These are phyloP conservation scores for Trametes meyenii DNA, from an alignment of 768 basidiomycete genomes.

Conservation along the genomic window DNA sequence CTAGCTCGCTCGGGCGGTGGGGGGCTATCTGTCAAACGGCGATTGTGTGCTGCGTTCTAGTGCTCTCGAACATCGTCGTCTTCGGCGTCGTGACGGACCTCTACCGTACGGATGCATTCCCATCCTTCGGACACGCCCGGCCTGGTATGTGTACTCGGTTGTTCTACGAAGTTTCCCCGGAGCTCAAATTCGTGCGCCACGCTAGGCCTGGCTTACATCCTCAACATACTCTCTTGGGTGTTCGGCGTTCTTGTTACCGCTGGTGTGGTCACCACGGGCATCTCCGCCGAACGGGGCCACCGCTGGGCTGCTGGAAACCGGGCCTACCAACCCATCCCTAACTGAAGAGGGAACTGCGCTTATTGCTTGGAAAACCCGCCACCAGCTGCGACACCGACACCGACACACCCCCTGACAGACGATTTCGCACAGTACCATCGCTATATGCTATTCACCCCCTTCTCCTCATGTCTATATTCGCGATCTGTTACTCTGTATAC, in stretches of 20 bases:
- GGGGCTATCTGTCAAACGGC: neutral
- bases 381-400: neutral
- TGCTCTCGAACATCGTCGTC: conserved; percentile 59
- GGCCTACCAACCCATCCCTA: conserved; percentile 50
- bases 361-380: neutral
- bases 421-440: neutral
- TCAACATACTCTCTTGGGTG: conserved; percentile 66
- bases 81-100: conserved; percentile 68
- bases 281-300: conserved; percentile 61
- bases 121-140: conserved; percentile 57
- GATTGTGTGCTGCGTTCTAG: conserved; percentile 35
- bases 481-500: neutral
- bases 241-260: conserved; percentile 51
- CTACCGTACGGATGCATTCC: conserved; percentile 49
- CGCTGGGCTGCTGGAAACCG: conserved; percentile 80
- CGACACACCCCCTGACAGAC: neutral
- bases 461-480: neutral
- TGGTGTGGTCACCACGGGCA: conserved; percentile 63
- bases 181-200: neutral
- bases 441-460: neutral
- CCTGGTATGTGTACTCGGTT: conserved; percentile 49
- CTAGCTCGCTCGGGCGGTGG: neutral
- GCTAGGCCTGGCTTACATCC: conserved; percentile 60
- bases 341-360: conserved; percentile 2
- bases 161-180: too few relatives aligned